phyloP scores from a whole-genome alignment of 345 rosid species.

The Anacardium occidentale region DNA sequence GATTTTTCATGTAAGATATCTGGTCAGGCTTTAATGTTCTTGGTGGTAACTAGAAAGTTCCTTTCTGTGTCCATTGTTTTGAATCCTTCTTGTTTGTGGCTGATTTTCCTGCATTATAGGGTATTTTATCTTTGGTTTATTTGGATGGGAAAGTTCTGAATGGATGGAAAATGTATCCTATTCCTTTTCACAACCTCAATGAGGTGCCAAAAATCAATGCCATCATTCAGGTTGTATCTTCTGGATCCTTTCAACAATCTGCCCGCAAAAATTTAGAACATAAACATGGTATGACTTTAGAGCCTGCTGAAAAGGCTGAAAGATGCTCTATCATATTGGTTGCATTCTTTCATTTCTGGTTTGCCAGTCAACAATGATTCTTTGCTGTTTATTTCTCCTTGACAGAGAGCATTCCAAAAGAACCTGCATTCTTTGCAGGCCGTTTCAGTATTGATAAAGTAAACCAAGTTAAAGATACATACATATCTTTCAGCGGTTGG shows the following conservation, averaged over 20 bases:
- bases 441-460: slow-evolving; percentile 44
- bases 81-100: slow-evolving; percentile 1
- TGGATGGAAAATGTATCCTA: slow-evolving; percentile 75
- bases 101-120: slow-evolving; percentile 40
- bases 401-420: slow-evolving; percentile 48
- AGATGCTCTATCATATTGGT: background rate
- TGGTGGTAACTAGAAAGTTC: background rate
- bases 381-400: slow-evolving; percentile 12
- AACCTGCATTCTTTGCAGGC: slow-evolving; percentile 70
- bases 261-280: slow-evolving; percentile 25
- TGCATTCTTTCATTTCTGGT: slow-evolving; percentile 6
- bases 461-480: slow-evolving; percentile 63
- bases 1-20: background rate
- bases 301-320: background rate
- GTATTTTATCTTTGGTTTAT: slow-evolving; percentile 74
- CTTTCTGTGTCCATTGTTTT: background rate
- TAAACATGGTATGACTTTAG: slow-evolving; percentile 37
- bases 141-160: slow-evolving; percentile 54
- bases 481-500: slow-evolving; percentile 77
- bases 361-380: background rate
- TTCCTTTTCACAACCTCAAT: slow-evolving; percentile 76
- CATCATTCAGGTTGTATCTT: slow-evolving; percentile 32
- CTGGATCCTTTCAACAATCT: slow-evolving; percentile 23
- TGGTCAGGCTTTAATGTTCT: background rate
- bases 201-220: slow-evolving; percentile 43